Evolutionary conservation across 192 early-diverging fungal genomes (phyloP), one percentile per base, ranked within the genome.

Genomic region (Coemansia aciculifera): DNA sequence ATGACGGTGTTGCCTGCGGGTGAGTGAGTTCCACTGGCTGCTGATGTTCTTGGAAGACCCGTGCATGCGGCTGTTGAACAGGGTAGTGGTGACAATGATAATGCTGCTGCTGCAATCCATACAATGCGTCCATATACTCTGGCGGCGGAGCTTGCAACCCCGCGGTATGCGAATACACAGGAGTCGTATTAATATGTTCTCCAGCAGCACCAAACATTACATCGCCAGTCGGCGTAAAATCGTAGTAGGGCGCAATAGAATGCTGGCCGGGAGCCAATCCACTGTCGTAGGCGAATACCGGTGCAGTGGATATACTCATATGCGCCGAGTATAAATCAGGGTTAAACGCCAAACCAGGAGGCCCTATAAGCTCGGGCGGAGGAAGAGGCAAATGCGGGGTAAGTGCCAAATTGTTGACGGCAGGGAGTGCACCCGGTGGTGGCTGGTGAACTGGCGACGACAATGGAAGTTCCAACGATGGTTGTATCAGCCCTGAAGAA

Each of bases 51-150:
- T 31, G 23, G 23, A 48, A 48, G 10, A 48, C 63, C 0, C 42
- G 63, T 0, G 6, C 29, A 48, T 46, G 63, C 37, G 10, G 37
- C 38, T 39, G 60, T 4, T 44, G 54, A 36, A 1, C 34, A 36
- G 34, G 1, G 5, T 36, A 36, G 34, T 36, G 34, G 34, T 36
- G 34, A 36, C 34, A 36, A 36, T 36, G 34, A 17, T 64, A 13
- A n/a, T 63, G 62, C 44, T 70, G 51, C 52, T 67, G 37, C 52
- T 57, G 51, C 9, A 57, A 29, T 1, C 54, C 54, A 2, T 57
- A 57, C 31, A 57, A 17, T 0, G 54, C 54, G 54, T 31, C 54
- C 54, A 57, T 57, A 34, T 57, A 57, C 54, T 57, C 31, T n/a
- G 54, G 6, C 15, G 54, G 29, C 15, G 54, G 54, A 5, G 6